Conservation (phyloP, 2,329 filamentous ascomycete genomes). For the Aureobasidium sp. region DNA sequence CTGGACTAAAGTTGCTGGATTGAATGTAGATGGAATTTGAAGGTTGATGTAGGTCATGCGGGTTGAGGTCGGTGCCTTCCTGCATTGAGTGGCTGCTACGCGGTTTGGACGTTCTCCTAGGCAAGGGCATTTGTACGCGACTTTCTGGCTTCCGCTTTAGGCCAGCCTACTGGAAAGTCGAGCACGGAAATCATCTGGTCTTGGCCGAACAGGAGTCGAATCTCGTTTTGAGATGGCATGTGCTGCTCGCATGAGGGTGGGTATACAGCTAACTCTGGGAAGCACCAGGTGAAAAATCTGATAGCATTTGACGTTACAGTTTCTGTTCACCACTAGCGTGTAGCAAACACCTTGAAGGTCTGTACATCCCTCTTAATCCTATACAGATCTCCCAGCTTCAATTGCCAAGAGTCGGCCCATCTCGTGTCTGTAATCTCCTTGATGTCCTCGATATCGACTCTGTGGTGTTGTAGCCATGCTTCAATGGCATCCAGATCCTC, state of each 20-base stretch:
- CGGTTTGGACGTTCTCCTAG: background rate
- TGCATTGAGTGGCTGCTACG: background rate
- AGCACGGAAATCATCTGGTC: background rate
- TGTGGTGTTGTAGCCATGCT: conserved; percentile 6
- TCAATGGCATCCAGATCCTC: conserved; percentile 11
- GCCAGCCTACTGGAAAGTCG: background rate
- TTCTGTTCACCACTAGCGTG: background rate
- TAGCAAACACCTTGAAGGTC: background rate
- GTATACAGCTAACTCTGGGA: too few species aligned
- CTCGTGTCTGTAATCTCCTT: background rate
- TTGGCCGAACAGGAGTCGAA: background rate
- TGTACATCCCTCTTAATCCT: conserved; percentile 7
- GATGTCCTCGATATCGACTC: conserved; percentile 4
- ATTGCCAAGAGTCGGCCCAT: conserved; percentile 4
- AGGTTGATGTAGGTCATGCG: background rate
- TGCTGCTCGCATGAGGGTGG: background rate
- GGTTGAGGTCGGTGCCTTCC: background rate
- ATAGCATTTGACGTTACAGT: background rate
- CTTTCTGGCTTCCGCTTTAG: background rate
- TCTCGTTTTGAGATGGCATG: background rate
- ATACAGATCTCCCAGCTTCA: conserved; percentile 5
- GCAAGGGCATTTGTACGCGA: background rate
- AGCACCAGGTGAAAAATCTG: too few species aligned
- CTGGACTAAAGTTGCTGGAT: background rate
- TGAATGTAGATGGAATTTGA: background rate